Evolutionary conservation across 2,329 filamentous ascomycete genomes (phyloP).

Genomic region (Colletotrichum melonis): DNA sequence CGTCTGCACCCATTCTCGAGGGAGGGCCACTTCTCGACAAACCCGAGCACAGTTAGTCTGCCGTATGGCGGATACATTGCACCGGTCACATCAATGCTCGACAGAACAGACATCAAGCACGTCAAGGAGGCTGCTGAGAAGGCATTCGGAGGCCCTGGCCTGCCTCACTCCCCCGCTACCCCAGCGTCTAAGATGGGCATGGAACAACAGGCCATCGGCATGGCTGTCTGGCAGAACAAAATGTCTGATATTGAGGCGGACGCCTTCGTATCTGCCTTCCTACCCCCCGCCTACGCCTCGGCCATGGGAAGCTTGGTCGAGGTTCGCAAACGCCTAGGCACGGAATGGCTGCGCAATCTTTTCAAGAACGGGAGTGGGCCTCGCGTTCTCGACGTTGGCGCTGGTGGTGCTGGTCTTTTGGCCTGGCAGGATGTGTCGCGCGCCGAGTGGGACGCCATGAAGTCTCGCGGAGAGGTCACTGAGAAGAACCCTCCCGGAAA

Average conservation of each 20-base stretch:
- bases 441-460: conserved; percentile 83
- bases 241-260: conserved; percentile 84
- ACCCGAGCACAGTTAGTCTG: conserved; percentile 79
- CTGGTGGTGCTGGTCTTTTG: conserved; percentile 77
- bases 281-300: conserved; percentile 79
- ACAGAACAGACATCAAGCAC: conserved; percentile 78
- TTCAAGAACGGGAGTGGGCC: conserved; percentile 63
- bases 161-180: conserved; percentile 83
- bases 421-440: conserved; percentile 83
- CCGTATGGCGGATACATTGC: conserved; percentile 76
- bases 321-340: conserved; percentile 77
- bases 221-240: conserved; percentile 71
- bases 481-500: conserved; percentile 70
- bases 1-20: conserved; percentile 81
- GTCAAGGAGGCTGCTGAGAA: conserved; percentile 77
- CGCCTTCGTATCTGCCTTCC: conserved; percentile 74
- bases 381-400: conserved; percentile 79
- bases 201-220: conserved; percentile 72
- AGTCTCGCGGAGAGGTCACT: conserved; percentile 53
- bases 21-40: conserved; percentile 79
- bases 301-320: conserved; percentile 77
- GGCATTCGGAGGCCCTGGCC: conserved; percentile 78
- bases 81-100: conserved; percentile 77
- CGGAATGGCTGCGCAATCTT: conserved; percentile 75
- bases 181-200: conserved; percentile 66